phyloP scores from a whole-genome alignment of 495 filamentous ascomycete species.

The Pseudoneurospora amorphoporcata region DNA sequence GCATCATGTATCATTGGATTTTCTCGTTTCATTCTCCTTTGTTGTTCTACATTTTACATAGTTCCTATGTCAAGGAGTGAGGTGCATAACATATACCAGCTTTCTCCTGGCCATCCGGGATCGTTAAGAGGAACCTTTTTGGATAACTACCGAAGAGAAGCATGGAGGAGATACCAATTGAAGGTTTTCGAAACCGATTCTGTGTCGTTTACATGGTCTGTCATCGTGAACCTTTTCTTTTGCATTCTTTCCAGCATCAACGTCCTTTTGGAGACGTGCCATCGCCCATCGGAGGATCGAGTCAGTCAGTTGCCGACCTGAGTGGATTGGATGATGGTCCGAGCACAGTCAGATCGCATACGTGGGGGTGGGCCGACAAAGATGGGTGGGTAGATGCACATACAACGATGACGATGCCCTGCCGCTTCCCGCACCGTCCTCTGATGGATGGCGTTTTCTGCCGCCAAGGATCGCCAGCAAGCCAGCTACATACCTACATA shows the following conservation, averaged over 20 bases:
- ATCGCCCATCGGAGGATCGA: not conserved
- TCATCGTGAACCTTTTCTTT: not conserved
- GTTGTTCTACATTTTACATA: not conserved
- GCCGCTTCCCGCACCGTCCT: not conserved
- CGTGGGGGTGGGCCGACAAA: no score
- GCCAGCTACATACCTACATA: no score
- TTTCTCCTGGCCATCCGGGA: not conserved
- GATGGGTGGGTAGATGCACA: not conserved
- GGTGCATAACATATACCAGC: not conserved
- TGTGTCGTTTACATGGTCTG: not conserved
- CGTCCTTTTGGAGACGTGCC: not conserved
- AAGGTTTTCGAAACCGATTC: not conserved
- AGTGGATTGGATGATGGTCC: not conserved
- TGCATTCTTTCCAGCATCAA: not conserved
- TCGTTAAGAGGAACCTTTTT: not conserved
- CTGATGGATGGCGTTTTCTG: not conserved
- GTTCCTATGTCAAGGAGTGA: not conserved
- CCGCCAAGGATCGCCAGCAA: not conserved
- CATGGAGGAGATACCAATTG: not conserved
- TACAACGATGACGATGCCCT: not conserved
- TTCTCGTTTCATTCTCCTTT: not conserved
- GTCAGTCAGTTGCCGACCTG: not conserved
- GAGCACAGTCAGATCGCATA: not conserved
- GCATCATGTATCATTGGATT: not conserved
- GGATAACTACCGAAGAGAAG: not conserved